Evolutionary conservation across 1,284 basidiomycete species (phyloP).

Genomic region (Ustilago curta): DNA sequence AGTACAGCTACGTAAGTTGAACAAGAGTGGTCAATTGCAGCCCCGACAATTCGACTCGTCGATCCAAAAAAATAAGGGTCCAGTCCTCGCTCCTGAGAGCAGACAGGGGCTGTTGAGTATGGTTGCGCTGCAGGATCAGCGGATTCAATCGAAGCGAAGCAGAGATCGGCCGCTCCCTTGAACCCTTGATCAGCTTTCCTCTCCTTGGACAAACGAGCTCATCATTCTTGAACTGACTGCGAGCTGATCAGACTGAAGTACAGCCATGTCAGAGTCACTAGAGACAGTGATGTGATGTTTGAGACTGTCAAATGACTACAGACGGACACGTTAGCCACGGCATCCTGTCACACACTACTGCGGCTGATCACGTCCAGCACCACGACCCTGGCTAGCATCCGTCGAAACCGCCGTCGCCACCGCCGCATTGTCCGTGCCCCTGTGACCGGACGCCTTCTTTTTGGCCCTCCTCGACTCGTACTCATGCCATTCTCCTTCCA

Average conservation of each 20-base stretch:
- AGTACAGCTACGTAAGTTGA: conserved; percentile 12
- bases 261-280: not conserved
- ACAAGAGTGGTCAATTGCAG: not conserved
- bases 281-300: not conserved
- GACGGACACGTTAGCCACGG: not conserved
- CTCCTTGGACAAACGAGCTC: not conserved
- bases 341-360: not conserved
- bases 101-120: not conserved
- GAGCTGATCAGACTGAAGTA: no score
- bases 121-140: conserved; percentile 7
- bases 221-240: no score
- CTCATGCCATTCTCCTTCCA: conserved; percentile 95
- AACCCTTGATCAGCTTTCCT: conserved; percentile 1
- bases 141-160: not conserved
- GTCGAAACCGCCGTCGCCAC: conserved; percentile 5
- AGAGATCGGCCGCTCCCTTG: not conserved
- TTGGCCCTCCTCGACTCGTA: conserved; percentile 73
- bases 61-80: conserved; percentile 5
- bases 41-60: conserved; percentile 3
- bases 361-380: conserved; percentile 6
- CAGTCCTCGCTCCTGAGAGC: conserved; percentile 4
- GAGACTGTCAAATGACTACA: not conserved
- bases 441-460: conserved; percentile 33
- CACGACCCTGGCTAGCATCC: not conserved
- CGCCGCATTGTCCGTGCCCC: conserved; percentile 3